A percentile compares a stretch with the other conserved stretches of the same genome.
Evolutionary conservation across 139 green algal species (phyloP).

Genomic region (Auxenochlorella protothecoides): DNA sequence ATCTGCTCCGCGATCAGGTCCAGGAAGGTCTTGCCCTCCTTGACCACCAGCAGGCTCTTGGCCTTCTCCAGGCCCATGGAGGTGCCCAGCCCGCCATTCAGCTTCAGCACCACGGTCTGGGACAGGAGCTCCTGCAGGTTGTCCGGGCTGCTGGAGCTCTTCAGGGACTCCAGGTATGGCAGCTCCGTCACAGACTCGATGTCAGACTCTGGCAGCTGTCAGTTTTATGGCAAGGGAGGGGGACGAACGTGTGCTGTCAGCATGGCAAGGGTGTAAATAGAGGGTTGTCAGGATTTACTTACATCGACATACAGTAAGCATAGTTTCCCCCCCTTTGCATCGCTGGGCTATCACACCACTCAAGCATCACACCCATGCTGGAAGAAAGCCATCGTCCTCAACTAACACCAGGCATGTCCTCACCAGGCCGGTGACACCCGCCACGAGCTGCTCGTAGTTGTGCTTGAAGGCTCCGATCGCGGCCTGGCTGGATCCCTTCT

Average conservation of each 20-base stretch:
- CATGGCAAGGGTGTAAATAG: neutral
- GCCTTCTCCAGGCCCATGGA: slow-evolving; percentile 89
- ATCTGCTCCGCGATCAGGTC: slow-evolving; percentile 92
- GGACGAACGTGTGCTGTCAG: neutral
- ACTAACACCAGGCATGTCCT: no score
- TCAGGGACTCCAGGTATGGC: slow-evolving; percentile 42
- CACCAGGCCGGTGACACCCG: slow-evolving; percentile 74
- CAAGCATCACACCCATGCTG: no score
- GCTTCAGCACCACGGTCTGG: slow-evolving; percentile 80
- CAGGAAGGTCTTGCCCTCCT: slow-evolving; percentile 84
- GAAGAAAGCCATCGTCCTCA: no score
- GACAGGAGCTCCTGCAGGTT: slow-evolving; percentile 44
- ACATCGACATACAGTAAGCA: no score
- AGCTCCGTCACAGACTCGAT: slow-evolving; percentile 60
- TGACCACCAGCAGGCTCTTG: slow-evolving; percentile 73
- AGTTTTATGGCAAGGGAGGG: neutral
- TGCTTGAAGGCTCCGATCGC: slow-evolving; percentile 71
- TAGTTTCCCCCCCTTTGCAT: no score
- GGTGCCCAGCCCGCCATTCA: slow-evolving; percentile 85
- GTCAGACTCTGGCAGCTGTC: slow-evolving; percentile 57
- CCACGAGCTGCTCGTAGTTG: slow-evolving; percentile 79
- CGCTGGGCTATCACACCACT: no score
- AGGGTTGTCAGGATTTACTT: neutral
- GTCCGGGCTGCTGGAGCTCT: neutral
- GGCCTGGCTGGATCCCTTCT: slow-evolving; percentile 42